These are phyloP conservation scores for Chaetoceros tenuissimus DNA, from an alignment of 108 stramenopile species.

Conservation along the genomic window DNA sequence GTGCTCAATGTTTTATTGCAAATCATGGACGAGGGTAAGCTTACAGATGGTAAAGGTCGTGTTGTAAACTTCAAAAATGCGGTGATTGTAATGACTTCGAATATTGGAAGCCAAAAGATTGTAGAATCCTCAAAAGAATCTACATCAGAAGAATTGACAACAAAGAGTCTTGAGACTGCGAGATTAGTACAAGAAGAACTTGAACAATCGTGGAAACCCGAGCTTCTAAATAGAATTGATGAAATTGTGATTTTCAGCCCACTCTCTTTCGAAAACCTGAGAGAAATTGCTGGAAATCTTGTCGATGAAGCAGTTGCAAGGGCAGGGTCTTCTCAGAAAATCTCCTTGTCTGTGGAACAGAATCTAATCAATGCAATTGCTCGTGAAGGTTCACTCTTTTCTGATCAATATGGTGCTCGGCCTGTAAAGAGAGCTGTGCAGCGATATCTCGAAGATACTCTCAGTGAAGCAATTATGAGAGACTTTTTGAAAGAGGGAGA, in stretches of 20 bases:
- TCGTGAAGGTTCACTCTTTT: constrained; percentile 42
- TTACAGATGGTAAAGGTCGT: constrained; percentile 94
- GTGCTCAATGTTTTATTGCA: constrained; percentile 90
- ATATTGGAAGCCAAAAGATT: constrained; percentile 85
- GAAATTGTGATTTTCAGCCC: constrained; percentile 91
- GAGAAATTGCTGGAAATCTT: constrained; percentile 52
- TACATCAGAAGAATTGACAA: constrained; percentile 12
- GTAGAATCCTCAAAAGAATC: constrained; percentile 48
- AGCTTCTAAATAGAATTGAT: constrained; percentile 94
- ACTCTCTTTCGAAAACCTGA: constrained; percentile 59
- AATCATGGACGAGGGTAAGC: constrained; percentile 90
- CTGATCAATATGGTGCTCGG: constrained; percentile 61
- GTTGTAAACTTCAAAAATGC: constrained; percentile 91
- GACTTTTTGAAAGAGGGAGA: constrained; percentile 63
- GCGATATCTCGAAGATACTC: constrained; percentile 62
- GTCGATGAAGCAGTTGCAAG: constrained; percentile 41
- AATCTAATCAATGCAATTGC: constrained; percentile 48
- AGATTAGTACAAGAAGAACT: constrained; percentile 48
- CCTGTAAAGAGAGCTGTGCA: constrained; percentile 66
- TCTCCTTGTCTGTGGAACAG: constrained; percentile 36
- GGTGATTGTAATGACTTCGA: constrained; percentile 94
- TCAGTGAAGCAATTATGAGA: constrained; percentile 61
- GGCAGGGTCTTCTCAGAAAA: constrained; percentile 36
- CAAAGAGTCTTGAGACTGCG: constrained; percentile 26
- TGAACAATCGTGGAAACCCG: constrained; percentile 71